Percentiles rank a stretch among this genome's conserved stretches.
Evolutionary conservation across 2,329 filamentous ascomycete species (phyloP).

Genomic region (Periconia sp.): DNA sequence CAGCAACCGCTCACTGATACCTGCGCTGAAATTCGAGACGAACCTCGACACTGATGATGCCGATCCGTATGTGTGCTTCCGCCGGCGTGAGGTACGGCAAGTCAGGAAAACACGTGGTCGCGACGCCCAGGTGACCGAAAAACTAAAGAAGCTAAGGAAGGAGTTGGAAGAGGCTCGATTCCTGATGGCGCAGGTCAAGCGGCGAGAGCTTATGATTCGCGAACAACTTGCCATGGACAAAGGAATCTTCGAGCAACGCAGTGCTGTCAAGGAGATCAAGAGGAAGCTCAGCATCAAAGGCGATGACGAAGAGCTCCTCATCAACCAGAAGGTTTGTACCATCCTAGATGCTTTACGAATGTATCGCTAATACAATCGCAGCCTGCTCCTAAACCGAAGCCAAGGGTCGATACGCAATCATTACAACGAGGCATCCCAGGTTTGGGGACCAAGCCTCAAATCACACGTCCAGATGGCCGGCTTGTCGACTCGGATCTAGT

Average conservation of each 20-base stretch:
- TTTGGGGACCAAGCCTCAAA: slow-evolving; percentile 50
- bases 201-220: slow-evolving; percentile 80
- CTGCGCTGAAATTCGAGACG: slow-evolving; percentile 88
- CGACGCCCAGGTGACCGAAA: slow-evolving; percentile 93
- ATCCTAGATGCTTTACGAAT: neutral
- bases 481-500: slow-evolving; percentile 78
- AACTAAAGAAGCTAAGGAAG: slow-evolving; percentile 86
- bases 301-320: slow-evolving; percentile 82
- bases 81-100: slow-evolving; percentile 90
- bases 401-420: slow-evolving; percentile 64
- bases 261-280: slow-evolving; percentile 85
- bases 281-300: slow-evolving; percentile 85
- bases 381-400: slow-evolving; percentile 54
- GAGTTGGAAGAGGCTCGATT: slow-evolving; percentile 90
- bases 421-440: slow-evolving; percentile 72
- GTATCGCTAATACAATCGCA: slow-evolving; percentile 29
- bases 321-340: slow-evolving; percentile 85
- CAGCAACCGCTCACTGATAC: slow-evolving; percentile 75
- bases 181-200: slow-evolving; percentile 76
- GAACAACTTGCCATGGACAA: slow-evolving; percentile 78
- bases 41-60: slow-evolving; percentile 93
- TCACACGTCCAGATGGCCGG: slow-evolving; percentile 70
- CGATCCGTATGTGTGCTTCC: slow-evolving; percentile 98
- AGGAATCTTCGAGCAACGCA: slow-evolving; percentile 81
- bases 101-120: slow-evolving; percentile 93